Base-by-base conservation (phyloP, 768 basidiomycete genomes). In the Lyophyllum shimeji region DNA sequence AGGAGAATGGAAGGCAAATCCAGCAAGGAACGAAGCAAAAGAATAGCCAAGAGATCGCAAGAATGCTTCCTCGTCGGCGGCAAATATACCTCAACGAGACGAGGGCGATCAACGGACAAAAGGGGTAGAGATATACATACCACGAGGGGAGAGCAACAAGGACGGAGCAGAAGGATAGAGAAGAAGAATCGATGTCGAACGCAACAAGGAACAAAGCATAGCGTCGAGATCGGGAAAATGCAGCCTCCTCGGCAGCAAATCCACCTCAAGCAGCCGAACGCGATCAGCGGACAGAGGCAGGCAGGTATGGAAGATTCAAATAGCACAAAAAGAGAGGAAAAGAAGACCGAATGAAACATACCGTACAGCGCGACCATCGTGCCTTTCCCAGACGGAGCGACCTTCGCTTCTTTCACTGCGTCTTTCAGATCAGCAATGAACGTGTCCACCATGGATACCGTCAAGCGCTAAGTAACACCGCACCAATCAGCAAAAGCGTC, bases 301-400 rank as follows among this genome's bases (percentile, higher is more conserved):
- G n/a, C n/a, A n/a, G n/a, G n/a, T n/a, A n/a, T n/a, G n/a, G n/a
- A n/a, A n/a, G n/a, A n/a, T n/a, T n/a, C n/a, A n/a, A n/a, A n/a
- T n/a, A n/a, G n/a, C n/a, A n/a, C n/a, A n/a, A n/a, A n/a, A n/a
- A n/a, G n/a, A n/a, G n/a, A n/a, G n/a, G n/a, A n/a, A 56, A 17
- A 20, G 17, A 23, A 24, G 18, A 59, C 42, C 21, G 31, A 50
- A 50, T 17, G n/a, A n/a, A 43, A 75, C 84, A 52, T 56, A 95
- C 95, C 95, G 65, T 97, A 98, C 12, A 98, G 67, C 13, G 87
- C 81, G 3, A 97, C 93, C 94, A 98, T 95, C 27, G 84, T 83
- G 7, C 96, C 96, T 64, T 87, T 82, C 6, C 88, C 87, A 27
- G 76, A 74, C 0, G 90, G 86, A 17, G 75, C 71, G 25, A 73